A percentile compares a stretch with the other conserved stretches of the same genome.
Conservation (phyloP, 2,329 filamentous ascomycete species). For the Aspergillus fijiensis region DNA sequence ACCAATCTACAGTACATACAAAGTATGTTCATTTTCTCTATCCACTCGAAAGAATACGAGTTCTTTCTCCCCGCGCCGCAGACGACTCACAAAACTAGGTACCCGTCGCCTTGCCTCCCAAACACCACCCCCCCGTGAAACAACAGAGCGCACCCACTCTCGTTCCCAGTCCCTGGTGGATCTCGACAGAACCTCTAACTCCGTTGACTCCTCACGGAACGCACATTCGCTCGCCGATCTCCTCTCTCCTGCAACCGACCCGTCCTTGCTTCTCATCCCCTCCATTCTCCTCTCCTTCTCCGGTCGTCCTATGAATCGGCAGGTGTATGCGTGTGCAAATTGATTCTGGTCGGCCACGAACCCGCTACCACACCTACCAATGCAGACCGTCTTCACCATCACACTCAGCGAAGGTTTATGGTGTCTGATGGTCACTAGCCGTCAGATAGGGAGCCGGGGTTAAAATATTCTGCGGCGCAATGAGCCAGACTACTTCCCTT, state of each 20-base stretch:
- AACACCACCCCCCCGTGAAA: not conserved
- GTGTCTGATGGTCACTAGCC: conserved; percentile 35
- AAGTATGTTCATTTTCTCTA: not conserved
- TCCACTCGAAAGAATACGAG: not conserved
- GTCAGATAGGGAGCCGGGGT: conserved; percentile 33
- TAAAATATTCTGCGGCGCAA: conserved; percentile 33
- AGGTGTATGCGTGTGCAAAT: conserved; percentile 9
- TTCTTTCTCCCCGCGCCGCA: not conserved
- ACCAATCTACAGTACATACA: not conserved
- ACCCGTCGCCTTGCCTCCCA: not conserved
- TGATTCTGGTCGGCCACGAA: conserved; percentile 13
- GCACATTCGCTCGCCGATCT: conserved; percentile 26
- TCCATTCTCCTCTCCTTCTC: conserved; percentile 8
- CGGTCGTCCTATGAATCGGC: conserved; percentile 13
- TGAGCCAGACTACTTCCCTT: conserved; percentile 32
- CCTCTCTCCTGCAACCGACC: conserved; percentile 17
- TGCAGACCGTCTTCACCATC: conserved; percentile 34
- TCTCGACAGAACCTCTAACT: conserved; percentile 2
- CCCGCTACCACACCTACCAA: conserved; percentile 28
- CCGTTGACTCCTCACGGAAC: conserved; percentile 4
- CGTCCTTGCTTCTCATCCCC: conserved; percentile 18
- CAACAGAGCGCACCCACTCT: not conserved
- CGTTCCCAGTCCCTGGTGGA: conserved; percentile 3
- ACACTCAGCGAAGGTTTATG: conserved; percentile 33
- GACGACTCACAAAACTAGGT: not conserved